Conservation (phyloP, 306 rosid species). For the Potentilla sterilis region DNA sequence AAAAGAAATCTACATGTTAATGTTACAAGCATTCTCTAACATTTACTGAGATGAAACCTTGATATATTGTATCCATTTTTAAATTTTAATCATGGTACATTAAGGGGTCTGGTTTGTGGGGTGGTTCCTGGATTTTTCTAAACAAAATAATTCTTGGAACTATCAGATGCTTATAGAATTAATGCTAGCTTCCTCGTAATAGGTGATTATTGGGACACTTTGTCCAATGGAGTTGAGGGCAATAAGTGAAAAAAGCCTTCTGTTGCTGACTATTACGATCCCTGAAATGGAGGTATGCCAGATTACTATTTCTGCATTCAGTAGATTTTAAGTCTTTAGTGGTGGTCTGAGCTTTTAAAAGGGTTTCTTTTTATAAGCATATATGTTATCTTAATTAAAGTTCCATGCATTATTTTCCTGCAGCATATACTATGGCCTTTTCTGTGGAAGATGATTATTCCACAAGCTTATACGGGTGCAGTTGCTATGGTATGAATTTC, state of each 20-base stretch:
- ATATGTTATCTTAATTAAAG: neutral
- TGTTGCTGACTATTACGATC: conserved; percentile 81
- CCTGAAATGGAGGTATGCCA: conserved; percentile 96
- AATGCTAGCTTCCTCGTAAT: conserved; percentile 27
- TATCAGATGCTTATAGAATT: conserved; percentile 20
- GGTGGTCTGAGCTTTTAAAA: neutral
- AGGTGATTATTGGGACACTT: conserved; percentile 76
- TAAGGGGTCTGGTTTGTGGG: conserved; percentile 14
- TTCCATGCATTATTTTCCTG: conserved; percentile 7
- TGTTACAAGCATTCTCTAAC: conserved; percentile 8
- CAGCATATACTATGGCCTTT: conserved; percentile 99
- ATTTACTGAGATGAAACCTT: neutral
- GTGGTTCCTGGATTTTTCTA: neutral
- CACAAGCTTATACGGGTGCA: conserved; percentile 76
- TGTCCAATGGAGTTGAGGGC: conserved; percentile 66
- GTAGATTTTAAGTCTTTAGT: neutral
- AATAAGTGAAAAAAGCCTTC: conserved; percentile 87
- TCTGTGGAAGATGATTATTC: conserved; percentile 83
- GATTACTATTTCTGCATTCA: conserved; percentile 11
- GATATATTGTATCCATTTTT: neutral
- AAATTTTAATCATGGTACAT: neutral
- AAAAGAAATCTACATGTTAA: conserved; percentile 5
- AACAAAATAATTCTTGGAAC: neutral
- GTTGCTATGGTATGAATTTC: conserved; percentile 65
- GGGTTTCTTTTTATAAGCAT: conserved; percentile 14